Percentiles rank a stretch among this genome's conserved stretches.
phyloP scores from a whole-genome alignment of 768 basidiomycete species.

The Amanita thiersii region DNA sequence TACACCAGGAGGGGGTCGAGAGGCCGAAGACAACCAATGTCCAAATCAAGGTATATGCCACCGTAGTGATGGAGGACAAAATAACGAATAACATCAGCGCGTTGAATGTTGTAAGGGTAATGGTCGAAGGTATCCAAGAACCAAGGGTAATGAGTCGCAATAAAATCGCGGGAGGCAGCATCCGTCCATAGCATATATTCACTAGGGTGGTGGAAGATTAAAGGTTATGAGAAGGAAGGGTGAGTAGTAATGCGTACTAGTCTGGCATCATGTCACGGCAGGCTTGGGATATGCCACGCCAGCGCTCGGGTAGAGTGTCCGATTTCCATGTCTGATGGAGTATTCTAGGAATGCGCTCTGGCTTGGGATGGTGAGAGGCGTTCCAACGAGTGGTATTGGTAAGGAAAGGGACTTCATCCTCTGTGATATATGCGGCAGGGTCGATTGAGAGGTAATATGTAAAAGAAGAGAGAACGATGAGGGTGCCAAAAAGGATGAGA shows the following conservation, averaged over 20 bases:
- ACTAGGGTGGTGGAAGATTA: slow-evolving; percentile 31
- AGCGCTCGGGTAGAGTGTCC: slow-evolving; percentile 72
- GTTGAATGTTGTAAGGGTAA: slow-evolving; percentile 88
- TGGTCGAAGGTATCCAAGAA: slow-evolving; percentile 90
- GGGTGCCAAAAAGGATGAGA: slow-evolving; percentile 78
- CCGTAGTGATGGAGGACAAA: slow-evolving; percentile 95
- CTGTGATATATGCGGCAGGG: slow-evolving; percentile 68
- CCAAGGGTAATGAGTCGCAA: slow-evolving; percentile 82
- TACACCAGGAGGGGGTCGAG: slow-evolving; percentile 82
- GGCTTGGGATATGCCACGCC: slow-evolving; percentile 72
- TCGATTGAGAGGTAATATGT: slow-evolving; percentile 86
- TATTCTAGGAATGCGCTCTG: slow-evolving; percentile 82
- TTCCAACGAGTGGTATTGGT: slow-evolving; percentile 54
- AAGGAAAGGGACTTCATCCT: slow-evolving; percentile 60
- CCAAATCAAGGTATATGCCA: slow-evolving; percentile 93
- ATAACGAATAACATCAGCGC: slow-evolving; percentile 96
- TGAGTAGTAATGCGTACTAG: slow-evolving; percentile 58
- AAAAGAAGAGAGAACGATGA: slow-evolving; percentile 86
- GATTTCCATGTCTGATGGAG: slow-evolving; percentile 99
- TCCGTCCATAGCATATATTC: slow-evolving; percentile 99
- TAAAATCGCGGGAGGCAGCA: slow-evolving; percentile 80
- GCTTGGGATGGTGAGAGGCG: slow-evolving; percentile 47
- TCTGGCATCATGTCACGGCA: slow-evolving; percentile 92
- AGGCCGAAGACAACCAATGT: slow-evolving; percentile 86
- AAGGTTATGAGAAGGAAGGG: slow-evolving; percentile 10